Conservation (phyloP, 2,329 filamentous ascomycete genomes). For the Ophiocordyceps robertsii region DNA sequence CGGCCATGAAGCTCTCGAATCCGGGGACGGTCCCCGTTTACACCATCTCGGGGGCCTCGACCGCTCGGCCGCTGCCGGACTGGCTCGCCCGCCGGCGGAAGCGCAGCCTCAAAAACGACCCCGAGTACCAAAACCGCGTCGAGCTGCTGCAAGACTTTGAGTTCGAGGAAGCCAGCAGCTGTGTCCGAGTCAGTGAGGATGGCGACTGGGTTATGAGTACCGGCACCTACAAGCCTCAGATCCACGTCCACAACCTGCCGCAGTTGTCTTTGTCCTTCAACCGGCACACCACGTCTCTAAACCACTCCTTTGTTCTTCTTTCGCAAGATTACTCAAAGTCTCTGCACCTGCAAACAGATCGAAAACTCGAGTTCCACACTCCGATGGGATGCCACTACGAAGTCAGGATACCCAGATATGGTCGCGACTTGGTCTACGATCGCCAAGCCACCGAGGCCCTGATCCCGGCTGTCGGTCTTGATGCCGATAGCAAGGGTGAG, state of each 20-base stretch:
- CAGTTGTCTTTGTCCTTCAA: conserved; percentile 89
- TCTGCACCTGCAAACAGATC: conserved; percentile 82
- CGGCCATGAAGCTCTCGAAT: conserved; percentile 65
- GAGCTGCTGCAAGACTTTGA: conserved; percentile 96
- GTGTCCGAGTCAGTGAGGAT: conserved; percentile 83
- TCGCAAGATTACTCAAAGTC: conserved; percentile 90
- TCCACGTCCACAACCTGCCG: conserved; percentile 89
- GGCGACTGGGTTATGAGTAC: conserved; percentile 96
- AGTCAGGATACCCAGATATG: conserved; percentile 83
- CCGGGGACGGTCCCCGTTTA: conserved; percentile 81
- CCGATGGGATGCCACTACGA: conserved; percentile 77
- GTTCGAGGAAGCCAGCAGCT: conserved; percentile 89
- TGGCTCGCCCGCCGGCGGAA: conserved; percentile 89
- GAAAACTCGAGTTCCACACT: conserved; percentile 86
- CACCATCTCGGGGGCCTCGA: conserved; percentile 84
- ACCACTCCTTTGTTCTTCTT: conserved; percentile 80
- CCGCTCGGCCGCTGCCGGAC: conserved; percentile 78
- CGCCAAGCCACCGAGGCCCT: conserved; percentile 71
- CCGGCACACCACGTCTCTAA: conserved; percentile 81
- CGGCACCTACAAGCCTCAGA: conserved; percentile 55
- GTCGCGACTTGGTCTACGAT: conserved; percentile 79
- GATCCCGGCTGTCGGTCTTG: conserved; percentile 76
- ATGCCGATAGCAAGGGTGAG: conserved; percentile 74
- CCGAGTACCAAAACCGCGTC: conserved; percentile 85
- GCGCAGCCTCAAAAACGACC: conserved; percentile 79